These are phyloP conservation scores for Suillus placidus DNA, from an alignment of 768 basidiomycete species.

Conservation along the genomic window DNA sequence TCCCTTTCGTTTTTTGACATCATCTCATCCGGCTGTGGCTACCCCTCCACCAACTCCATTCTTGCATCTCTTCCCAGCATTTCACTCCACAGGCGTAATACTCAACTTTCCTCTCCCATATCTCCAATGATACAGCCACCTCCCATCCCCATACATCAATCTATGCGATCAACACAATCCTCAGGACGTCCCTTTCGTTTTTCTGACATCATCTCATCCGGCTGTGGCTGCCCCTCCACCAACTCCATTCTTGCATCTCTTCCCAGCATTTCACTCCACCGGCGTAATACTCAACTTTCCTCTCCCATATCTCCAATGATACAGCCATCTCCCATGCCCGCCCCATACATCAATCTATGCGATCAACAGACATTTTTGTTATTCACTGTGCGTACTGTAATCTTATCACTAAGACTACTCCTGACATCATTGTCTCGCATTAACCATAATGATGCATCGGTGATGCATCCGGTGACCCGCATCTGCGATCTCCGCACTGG, in stretches of 20 bases:
- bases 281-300: constrained; percentile 47
- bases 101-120: constrained; percentile 55
- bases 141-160: constrained; percentile 31
- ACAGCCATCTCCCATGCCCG: constrained; percentile 34
- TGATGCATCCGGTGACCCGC: too few relatives aligned
- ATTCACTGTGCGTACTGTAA: not conserved
- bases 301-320: constrained; percentile 52
- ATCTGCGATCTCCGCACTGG: too few relatives aligned
- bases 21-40: constrained; percentile 30
- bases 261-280: constrained; percentile 8
- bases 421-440: not conserved
- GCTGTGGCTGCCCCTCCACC: constrained; percentile 21
- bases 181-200: constrained; percentile 68
- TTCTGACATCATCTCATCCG: constrained; percentile 42
- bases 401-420: not conserved
- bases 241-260: constrained; percentile 6
- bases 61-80: not conserved
- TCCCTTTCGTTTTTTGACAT: constrained; percentile 59
- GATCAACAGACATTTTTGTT: not conserved
- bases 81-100: constrained; percentile 31
- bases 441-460: not conserved
- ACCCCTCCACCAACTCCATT: constrained; percentile 15
- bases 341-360: constrained; percentile 26
- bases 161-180: constrained; percentile 38
- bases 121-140: constrained; percentile 43